Evolutionary conservation across 2,329 filamentous ascomycete species (phyloP), one percentile per base, ranked within the genome.

Genomic region (Tolypocladium amazonense): DNA sequence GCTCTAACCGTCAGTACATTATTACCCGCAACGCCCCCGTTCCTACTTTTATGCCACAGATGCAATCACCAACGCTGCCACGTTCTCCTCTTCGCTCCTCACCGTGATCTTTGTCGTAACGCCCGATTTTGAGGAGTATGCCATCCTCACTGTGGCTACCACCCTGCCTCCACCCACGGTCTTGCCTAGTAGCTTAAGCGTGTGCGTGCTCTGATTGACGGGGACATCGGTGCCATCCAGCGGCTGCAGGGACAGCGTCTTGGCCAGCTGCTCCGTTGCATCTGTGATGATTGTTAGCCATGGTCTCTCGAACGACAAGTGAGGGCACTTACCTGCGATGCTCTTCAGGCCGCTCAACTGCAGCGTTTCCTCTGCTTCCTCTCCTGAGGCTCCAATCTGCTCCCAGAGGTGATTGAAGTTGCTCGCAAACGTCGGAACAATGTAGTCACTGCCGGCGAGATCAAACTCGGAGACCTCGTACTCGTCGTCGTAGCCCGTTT

Each of bases 401-500:
- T 96, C 91, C 93, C 93, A 99, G 56, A 97, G 84, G 69, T 96
- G 91, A 71, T 90, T 91, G 72, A 97, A 99, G 80, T 91, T 96
- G 72, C 92, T 89, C 23, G 92, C 92, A 73, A 96, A 99, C 2
- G 91, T 88, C 25, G 94, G 94, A 56, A 96, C 83, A 63, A 99
- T 86, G 75, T 97, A 99, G 74, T 99, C 94, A 66, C 91, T 92
- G 61, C 93, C 94, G 23, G 86, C 83, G 62, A 99, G 84, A 63
- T 97, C 92, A 62, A 97, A 86, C 71, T 97, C 92, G 63, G 94
- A 91, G 62, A 97, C 89, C 76, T 97, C 90, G 71, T 99, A 99
- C 77, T 99, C 94, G 70, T 99, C 94, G 58, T 97, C 93, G 73
- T 97, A 97, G 54, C 94, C 94, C 55, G 78, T 82, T 20, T 96